phyloP scores from a whole-genome alignment of 148 eudicot species.

The Suaeda aralocaspica region DNA sequence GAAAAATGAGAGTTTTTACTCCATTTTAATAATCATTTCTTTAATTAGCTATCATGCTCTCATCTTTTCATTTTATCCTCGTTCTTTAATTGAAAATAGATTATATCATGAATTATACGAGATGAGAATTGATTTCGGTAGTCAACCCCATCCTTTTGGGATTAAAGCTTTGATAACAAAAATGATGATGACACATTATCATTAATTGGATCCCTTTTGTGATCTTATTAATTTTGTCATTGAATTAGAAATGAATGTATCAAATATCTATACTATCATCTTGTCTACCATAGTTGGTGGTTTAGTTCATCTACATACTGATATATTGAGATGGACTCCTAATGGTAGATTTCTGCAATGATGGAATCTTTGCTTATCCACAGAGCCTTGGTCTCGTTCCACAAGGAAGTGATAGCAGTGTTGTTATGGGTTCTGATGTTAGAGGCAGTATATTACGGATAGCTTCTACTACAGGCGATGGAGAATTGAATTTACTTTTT shows the following conservation, averaged over 20 bases:
- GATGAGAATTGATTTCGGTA: too few relatives aligned
- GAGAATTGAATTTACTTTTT: conserved; percentile 97
- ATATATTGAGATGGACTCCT: conserved; percentile 2
- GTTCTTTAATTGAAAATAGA: too few relatives aligned
- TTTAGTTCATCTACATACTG: background rate
- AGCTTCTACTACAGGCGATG: conserved; percentile 75
- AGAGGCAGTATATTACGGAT: conserved; percentile 85
- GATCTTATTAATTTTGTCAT: background rate
- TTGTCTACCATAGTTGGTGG: background rate
- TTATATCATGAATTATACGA: too few relatives aligned
- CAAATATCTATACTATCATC: background rate
- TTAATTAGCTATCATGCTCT: background rate
- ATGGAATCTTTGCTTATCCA: conserved; percentile 61
- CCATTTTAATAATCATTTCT: background rate
- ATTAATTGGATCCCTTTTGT: too few relatives aligned
- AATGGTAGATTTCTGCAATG: conserved; percentile 63
- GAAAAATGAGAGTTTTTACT: background rate
- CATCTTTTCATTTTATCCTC: background rate
- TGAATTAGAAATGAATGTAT: background rate
- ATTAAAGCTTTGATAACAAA: too few relatives aligned
- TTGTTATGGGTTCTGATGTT: conserved; percentile 77
- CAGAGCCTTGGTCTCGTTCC: conserved; percentile 93
- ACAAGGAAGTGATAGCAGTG: conserved; percentile 68
- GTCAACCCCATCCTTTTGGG: too few relatives aligned
- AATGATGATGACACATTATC: too few relatives aligned